Evolutionary conservation across 108 stramenopile genomes (phyloP).

Genomic region (Mayamaea pseudoterrestris): DNA sequence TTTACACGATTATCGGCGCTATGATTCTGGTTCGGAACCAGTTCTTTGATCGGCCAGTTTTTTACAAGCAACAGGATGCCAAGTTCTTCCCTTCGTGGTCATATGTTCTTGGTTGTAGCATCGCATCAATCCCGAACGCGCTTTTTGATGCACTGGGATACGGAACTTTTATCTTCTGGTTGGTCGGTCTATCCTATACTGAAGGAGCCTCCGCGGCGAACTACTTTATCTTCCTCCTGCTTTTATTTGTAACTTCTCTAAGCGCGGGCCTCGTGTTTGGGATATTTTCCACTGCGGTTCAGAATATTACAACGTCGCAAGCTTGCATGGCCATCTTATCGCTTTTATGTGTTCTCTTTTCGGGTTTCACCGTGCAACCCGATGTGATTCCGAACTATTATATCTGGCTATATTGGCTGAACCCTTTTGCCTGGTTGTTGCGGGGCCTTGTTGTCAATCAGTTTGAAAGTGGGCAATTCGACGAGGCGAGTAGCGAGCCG

Average conservation of each 20-base stretch:
- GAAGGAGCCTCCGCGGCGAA: conserved; percentile 27
- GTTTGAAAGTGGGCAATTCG: conserved; percentile 38
- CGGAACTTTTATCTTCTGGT: conserved; percentile 45
- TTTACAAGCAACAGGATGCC: conserved; percentile 82
- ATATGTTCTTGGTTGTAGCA: conserved; percentile 33
- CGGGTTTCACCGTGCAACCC: conserved; percentile 50
- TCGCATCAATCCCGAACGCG: conserved; percentile 29
- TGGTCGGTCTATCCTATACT: conserved; percentile 30
- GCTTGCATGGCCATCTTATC: conserved; percentile 37
- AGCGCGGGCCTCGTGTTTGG: conserved; percentile 34
- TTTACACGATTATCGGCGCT: conserved; percentile 47
- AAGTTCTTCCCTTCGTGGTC: conserved; percentile 74
- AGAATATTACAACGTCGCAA: conserved; percentile 15
- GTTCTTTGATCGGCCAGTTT: conserved; percentile 44
- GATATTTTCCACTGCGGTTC: conserved; percentile 33
- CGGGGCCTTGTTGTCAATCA: conserved; percentile 45
- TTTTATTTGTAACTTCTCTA: conserved; percentile 26
- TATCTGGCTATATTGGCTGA: conserved; percentile 60
- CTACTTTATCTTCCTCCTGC: conserved; percentile 44
- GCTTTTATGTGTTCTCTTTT: conserved; percentile 39
- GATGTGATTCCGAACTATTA: conserved; percentile 33
- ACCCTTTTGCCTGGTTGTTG: conserved; percentile 43
- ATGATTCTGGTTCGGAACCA: conserved; percentile 61
- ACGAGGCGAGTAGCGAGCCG: conserved; percentile 8
- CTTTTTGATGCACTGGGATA: conserved; percentile 39